Percentiles rank a stretch among this genome's conserved stretches.
These are phyloP conservation scores for Emergomyces orientalis DNA, from an alignment of 2,329 filamentous ascomycete species.

Conservation along the genomic window DNA sequence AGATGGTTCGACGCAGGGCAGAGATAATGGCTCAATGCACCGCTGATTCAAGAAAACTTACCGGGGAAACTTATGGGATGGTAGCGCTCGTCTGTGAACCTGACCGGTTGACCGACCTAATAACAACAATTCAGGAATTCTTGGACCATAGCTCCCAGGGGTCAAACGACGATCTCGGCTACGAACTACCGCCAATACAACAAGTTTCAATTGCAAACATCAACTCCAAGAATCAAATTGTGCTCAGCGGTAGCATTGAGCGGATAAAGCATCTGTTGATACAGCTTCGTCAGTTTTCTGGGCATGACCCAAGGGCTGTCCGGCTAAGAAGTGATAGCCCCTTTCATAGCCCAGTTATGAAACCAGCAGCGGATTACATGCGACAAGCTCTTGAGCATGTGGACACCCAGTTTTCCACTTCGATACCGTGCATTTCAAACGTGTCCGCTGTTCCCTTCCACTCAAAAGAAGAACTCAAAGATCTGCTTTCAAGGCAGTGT, in stretches of 20 bases:
- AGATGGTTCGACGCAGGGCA: slow-evolving; percentile 65
- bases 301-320: slow-evolving; percentile 83
- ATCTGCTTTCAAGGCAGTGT: slow-evolving; percentile 68
- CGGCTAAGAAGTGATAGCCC: slow-evolving; percentile 77
- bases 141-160: slow-evolving; percentile 59
- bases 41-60: slow-evolving; percentile 51
- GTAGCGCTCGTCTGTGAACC: slow-evolving; percentile 84
- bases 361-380: slow-evolving; percentile 69
- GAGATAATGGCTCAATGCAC: slow-evolving; percentile 77
- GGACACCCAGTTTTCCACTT: slow-evolving; percentile 63
- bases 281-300: slow-evolving; percentile 79
- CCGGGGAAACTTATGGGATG: slow-evolving; percentile 85
- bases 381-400: slow-evolving; percentile 54
- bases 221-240: slow-evolving; percentile 94
- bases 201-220: slow-evolving; percentile 88
- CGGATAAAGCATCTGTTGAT: slow-evolving; percentile 72
- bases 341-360: slow-evolving; percentile 89
- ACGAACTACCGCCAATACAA: slow-evolving; percentile 64
- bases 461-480: slow-evolving; percentile 64
- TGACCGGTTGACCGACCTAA: slow-evolving; percentile 58
- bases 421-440: slow-evolving; percentile 74
- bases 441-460: slow-evolving; percentile 70
- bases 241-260: slow-evolving; percentile 77
- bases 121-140: slow-evolving; percentile 69
- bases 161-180: slow-evolving; percentile 56